These are phyloP conservation scores for Alternaria solani DNA, from an alignment of 2,329 filamentous ascomycete genomes.

Conservation along the genomic window DNA sequence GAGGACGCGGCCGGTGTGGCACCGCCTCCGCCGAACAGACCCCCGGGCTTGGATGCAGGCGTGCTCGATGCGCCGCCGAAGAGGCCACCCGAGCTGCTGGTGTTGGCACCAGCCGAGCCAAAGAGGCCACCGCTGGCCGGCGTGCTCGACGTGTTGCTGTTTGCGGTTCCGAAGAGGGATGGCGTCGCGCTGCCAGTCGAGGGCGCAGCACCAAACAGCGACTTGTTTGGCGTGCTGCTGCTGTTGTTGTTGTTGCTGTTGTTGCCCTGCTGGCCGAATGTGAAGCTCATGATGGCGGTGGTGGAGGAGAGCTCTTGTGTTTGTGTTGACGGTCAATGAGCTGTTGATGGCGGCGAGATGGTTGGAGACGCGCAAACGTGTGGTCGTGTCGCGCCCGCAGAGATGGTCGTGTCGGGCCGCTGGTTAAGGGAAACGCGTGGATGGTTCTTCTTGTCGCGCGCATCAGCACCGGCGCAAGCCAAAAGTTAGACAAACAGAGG, in stretches of 20 bases:
- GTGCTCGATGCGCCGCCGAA: slow-evolving; percentile 42
- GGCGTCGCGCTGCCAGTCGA: slow-evolving; percentile 35
- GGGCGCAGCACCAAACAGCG: slow-evolving; percentile 40
- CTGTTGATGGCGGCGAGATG: slow-evolving; percentile 6
- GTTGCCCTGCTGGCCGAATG: slow-evolving; percentile 41
- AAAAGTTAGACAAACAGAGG: slow-evolving; percentile 42
- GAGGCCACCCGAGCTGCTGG: slow-evolving; percentile 24
- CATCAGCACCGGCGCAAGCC: slow-evolving; percentile 29
- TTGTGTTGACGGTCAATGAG: slow-evolving; percentile 24
- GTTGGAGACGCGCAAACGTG: slow-evolving; percentile 5
- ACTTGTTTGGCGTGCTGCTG: slow-evolving; percentile 37
- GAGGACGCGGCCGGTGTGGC: slow-evolving; percentile 35
- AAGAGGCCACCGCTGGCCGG: slow-evolving; percentile 28
- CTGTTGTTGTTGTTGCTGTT: slow-evolving; percentile 18
- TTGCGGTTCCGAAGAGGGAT: slow-evolving; percentile 39
- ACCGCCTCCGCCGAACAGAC: slow-evolving; percentile 38
- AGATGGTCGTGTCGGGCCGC: slow-evolving; percentile 4
- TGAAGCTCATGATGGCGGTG: slow-evolving; percentile 29
- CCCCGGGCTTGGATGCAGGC: slow-evolving; percentile 38
- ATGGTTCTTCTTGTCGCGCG: slow-evolving; percentile 26
- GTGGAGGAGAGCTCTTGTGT: slow-evolving; percentile 16
- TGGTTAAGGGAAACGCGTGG: slow-evolving; percentile 18
- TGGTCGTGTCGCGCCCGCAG: slow-evolving; percentile 4
- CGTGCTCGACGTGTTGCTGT: slow-evolving; percentile 24
- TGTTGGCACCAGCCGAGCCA: slow-evolving; percentile 20